Evolutionary conservation across 306 rosid genomes (phyloP), one percentile per base, ranked within the genome.

Genomic region (Lotus japonicus): DNA sequence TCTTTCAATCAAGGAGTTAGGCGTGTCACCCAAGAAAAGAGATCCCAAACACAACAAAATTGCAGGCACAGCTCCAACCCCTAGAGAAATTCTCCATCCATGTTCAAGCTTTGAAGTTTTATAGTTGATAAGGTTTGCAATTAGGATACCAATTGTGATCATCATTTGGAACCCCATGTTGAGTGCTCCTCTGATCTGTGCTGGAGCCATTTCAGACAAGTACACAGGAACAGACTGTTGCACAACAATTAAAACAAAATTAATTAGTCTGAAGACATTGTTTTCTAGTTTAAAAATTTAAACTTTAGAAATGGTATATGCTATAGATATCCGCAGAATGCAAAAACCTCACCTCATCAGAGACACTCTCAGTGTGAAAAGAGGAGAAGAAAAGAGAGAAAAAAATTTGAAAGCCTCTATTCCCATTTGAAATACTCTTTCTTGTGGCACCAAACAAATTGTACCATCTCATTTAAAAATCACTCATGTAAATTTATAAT

Each of bases 71-170:
- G 33, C 71, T 48, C 58, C 71, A 5, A 65, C 2, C 5, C 58
- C 58, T 3, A 65, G 50, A 5, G 71, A 65, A 16, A 65, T 4
- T 46, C 58, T 65, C 71, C 46, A 65, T 65, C 71, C 58, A 65
- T 15, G 11, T 48, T 46, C 8, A 1, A 5, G 45, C 6, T 65
- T 48, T 11, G 58, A 14, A 9, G 46, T 65, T 0, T 11, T 3
- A 2, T 65, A 48, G 13, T 65, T 48, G 8, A 65, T 65, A 16
- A 65, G 45, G 10, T 65, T 65, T 65, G 58, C 14, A 1, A 31
- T 1, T 23, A 65, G 17, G 42, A 65, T 65, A 5, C 71, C 71
- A 15, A 48, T 65, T 15, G 71, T 49, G 23, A 65, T 48, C 71
- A 65, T 65, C 58, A 48, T 65, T 33, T 48, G 45, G 12, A 65